Evolutionary conservation across 2,329 filamentous ascomycete species (phyloP).

Genomic region (Lasiodiplodia gonubiensis): DNA sequence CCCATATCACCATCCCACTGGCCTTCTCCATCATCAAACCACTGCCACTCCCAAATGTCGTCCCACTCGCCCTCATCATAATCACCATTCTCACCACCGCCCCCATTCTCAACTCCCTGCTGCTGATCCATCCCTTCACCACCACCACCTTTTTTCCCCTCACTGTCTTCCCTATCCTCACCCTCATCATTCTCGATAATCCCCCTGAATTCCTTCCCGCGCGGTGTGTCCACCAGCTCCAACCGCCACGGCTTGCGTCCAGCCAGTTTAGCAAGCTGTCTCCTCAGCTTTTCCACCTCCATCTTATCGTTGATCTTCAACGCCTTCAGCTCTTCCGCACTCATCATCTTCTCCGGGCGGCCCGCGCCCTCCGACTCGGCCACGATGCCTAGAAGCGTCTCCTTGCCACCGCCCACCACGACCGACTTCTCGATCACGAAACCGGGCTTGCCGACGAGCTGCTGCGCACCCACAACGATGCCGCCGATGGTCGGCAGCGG

Average conservation of each 20-base stretch:
- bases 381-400: conserved; percentile 58
- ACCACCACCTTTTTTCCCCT: conserved; percentile 31
- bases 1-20: background rate
- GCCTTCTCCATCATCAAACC: background rate
- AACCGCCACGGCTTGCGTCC: conserved; percentile 78
- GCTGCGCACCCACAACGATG: conserved; percentile 64
- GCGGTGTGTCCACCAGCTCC: conserved; percentile 74
- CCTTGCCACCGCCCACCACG: conserved; percentile 57
- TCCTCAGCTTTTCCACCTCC: conserved; percentile 71
- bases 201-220: conserved; percentile 70
- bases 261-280: conserved; percentile 71
- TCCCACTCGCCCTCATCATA: background rate
- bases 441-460: conserved; percentile 61
- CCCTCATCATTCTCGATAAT: conserved; percentile 67
- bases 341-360: conserved; percentile 56
- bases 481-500: conserved; percentile 59
- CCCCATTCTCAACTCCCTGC: conserved; percentile 35
- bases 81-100: background rate
- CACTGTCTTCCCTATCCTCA: conserved; percentile 45
- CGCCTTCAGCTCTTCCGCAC: conserved; percentile 70
- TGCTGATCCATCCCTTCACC: conserved; percentile 52
- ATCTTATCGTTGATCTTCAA: conserved; percentile 67
- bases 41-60: background rate
- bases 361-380: conserved; percentile 67
- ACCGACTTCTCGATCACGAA: conserved; percentile 61